These are phyloP conservation scores for Botrytis fragariae DNA, from an alignment of 2,329 filamentous ascomycete genomes.

Conservation along the genomic window DNA sequence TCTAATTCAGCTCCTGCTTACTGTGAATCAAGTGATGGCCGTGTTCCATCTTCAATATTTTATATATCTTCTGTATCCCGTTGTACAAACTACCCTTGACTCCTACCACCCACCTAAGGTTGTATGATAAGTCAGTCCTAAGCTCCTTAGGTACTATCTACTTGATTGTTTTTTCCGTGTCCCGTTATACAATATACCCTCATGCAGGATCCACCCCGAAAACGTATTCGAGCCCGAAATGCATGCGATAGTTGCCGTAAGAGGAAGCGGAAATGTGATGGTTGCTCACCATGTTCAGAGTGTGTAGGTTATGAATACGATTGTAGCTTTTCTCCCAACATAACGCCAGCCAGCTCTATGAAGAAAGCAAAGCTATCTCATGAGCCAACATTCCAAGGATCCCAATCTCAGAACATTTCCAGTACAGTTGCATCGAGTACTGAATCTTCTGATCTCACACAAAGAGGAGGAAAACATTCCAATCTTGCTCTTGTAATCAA, in stretches of 20 bases:
- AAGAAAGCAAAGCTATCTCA: constrained; percentile 9
- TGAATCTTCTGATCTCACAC: neutral
- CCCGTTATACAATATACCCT: neutral
- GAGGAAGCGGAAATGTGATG: constrained; percentile 33
- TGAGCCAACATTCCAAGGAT: neutral
- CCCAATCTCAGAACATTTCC: neutral
- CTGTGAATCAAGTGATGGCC: neutral
- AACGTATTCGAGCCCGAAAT: constrained; percentile 22
- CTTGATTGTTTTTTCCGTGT: neutral
- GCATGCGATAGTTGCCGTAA: constrained; percentile 32
- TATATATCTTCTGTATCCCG: neutral
- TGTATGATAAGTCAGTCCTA: neutral
- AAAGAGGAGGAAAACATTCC: neutral
- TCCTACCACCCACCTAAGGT: neutral
- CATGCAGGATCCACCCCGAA: constrained; percentile 14
- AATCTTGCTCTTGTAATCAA: neutral
- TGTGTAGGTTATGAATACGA: constrained; percentile 30
- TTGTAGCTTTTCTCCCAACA: constrained; percentile 23
- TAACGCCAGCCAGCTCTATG: neutral
- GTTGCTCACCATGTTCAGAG: constrained; percentile 26
- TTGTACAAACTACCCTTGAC: neutral
- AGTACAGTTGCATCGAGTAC: neutral
- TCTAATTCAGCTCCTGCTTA: neutral
- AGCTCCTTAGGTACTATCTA: neutral
- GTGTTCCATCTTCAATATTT: neutral